Base-by-base conservation (phyloP, 2,329 filamentous ascomycete species). In the Arachnopeziza araneosa region DNA sequence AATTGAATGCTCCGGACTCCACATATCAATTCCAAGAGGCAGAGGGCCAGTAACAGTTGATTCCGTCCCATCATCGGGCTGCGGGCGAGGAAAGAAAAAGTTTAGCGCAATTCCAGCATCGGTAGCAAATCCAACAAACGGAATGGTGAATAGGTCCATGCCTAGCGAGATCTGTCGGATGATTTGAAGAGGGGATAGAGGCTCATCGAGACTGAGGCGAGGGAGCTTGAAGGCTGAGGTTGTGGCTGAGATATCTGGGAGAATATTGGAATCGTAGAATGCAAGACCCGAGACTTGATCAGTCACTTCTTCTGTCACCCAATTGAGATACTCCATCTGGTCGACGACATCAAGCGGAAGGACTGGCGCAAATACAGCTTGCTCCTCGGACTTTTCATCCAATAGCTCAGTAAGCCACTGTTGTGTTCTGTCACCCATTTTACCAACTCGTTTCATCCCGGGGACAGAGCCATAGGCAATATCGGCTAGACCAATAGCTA, bases 401-500 rank as follows among this genome's bases (percentile, higher is more conserved):
- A 92, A 78, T 55, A 91, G 84, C 63, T 89, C 83, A 24, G 84
- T 82, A 21, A 93, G 78, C 91, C 92, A 98, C 48, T 83, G 82
- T 71, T 95, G 89, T 0, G 91, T 96, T 59, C 93, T 82, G 70
- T 95, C 91, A 24, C 86, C 87, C 86, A 96, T 97, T 69, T 90
- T 92, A 44, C 85, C 80, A 53, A 89, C 83, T 52, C 93, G 83
- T 75, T 96, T 96, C 10, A 81, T 77, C 2, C 87, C 83, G 0
- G 89, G 82, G 3, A 78, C 64, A 57, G 78, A 77, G 67, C 67
- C 76, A 66, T 83, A 82, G 32, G 82, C 79, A 10, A 93, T 81
- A 73, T 99, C 95, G 5, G 88, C 89, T 56, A 96, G 75, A 0
- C 86, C 86, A 24, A 98, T 80, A 44, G 88, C 84, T 57, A 98